Evolutionary conservation across 163 green algal genomes (phyloP).

Genomic region (Coccomyxa subellipsoidea): DNA sequence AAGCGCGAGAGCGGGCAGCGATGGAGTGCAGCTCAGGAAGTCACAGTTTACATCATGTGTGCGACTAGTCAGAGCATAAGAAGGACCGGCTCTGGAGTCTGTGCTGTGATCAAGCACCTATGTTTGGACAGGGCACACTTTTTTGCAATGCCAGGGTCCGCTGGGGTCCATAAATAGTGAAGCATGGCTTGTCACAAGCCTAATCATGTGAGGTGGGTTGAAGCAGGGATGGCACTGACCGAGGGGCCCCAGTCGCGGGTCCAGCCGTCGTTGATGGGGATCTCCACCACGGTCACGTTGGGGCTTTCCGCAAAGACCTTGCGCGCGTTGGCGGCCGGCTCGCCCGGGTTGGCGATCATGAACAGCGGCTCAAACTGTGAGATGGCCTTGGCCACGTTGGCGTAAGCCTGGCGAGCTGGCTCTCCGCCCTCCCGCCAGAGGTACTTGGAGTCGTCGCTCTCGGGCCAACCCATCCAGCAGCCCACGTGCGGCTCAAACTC

Average conservation of each 20-base stretch:
- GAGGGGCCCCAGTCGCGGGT: slow-evolving; percentile 55
- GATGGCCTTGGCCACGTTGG: slow-evolving; percentile 52
- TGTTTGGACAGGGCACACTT: too few relatives aligned
- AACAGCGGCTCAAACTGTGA: slow-evolving; percentile 60
- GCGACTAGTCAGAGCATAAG: too few relatives aligned
- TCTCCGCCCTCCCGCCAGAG: slow-evolving; percentile 53
- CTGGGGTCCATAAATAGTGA: too few relatives aligned
- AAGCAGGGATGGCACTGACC: background rate
- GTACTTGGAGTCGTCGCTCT: slow-evolving; percentile 42
- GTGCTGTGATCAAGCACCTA: too few relatives aligned
- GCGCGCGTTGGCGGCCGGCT: background rate
- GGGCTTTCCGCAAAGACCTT: background rate
- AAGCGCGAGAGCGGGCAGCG: too few relatives aligned
- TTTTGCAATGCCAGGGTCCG: too few relatives aligned
- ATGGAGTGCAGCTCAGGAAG: too few relatives aligned
- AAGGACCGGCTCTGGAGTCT: too few relatives aligned
- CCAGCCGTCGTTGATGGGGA: slow-evolving; percentile 60
- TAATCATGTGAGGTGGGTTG: background rate
- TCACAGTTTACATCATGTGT: too few relatives aligned
- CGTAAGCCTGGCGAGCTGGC: slow-evolving; percentile 51
- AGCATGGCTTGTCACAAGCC: too few relatives aligned
- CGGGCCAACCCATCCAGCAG: slow-evolving; percentile 71
- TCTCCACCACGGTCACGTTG: slow-evolving; percentile 40
- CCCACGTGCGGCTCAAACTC: slow-evolving; percentile 58
- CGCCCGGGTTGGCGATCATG: slow-evolving; percentile 8